phyloP scores from a whole-genome alignment of 208 protist genomes.

The Acanthamoeba sp. region DNA sequence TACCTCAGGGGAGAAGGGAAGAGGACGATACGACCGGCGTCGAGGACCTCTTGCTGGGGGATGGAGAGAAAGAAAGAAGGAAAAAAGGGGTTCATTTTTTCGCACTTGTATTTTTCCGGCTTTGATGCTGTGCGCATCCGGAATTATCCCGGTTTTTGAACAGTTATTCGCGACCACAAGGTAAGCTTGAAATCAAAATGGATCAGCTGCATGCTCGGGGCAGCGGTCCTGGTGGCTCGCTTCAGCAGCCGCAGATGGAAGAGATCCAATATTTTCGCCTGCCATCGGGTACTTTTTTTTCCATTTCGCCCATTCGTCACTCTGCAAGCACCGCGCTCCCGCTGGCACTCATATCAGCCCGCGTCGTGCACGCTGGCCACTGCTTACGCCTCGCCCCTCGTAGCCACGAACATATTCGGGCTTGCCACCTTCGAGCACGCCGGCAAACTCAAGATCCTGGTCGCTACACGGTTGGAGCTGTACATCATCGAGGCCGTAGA shows the following conservation, averaged over 20 bases:
- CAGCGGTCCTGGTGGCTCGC: too few species aligned
- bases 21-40: background rate
- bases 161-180: too few species aligned
- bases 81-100: background rate
- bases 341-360: too few species aligned
- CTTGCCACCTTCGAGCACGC: background rate
- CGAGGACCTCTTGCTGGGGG: background rate
- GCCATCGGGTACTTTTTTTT: background rate
- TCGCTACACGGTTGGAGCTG: background rate
- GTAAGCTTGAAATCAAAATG: background rate
- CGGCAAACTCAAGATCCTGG: background rate
- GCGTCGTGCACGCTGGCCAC: too few species aligned
- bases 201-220: background rate
- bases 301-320: too few species aligned
- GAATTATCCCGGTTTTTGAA: background rate
- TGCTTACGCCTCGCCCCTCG: too few species aligned
- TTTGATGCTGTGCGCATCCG: background rate
- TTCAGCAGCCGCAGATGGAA: background rate
- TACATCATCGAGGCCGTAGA: background rate
- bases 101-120: background rate
- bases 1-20: background rate
- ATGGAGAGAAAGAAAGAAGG: constrained; percentile 4
- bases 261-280: background rate
- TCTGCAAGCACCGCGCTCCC: too few species aligned
- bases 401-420: background rate